These are phyloP conservation scores for Hortaea sp. DNA, from an alignment of 2,329 filamentous ascomycete genomes.

Conservation along the genomic window DNA sequence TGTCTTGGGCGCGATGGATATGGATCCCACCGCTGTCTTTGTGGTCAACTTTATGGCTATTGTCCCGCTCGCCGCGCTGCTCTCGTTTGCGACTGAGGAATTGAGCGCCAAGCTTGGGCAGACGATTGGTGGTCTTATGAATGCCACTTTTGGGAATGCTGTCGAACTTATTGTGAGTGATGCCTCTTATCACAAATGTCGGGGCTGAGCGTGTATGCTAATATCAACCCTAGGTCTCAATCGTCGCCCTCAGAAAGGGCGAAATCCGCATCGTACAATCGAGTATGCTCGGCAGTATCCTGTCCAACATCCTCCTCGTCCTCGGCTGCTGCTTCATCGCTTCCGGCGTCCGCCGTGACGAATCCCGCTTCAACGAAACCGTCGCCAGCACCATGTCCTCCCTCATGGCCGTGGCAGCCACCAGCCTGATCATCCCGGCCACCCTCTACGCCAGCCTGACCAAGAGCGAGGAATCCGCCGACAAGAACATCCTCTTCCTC, in stretches of 20 bases:
- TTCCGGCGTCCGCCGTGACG: slow-evolving; percentile 34
- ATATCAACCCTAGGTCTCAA: slow-evolving; percentile 57
- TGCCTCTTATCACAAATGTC: not conserved
- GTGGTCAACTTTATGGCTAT: slow-evolving; percentile 73
- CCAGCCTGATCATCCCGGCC: slow-evolving; percentile 44
- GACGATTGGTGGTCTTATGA: slow-evolving; percentile 62
- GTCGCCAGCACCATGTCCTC: slow-evolving; percentile 68
- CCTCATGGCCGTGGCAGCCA: slow-evolving; percentile 46
- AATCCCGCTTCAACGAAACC: slow-evolving; percentile 56
- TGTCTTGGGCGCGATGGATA: slow-evolving; percentile 50
- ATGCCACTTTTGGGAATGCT: slow-evolving; percentile 70
- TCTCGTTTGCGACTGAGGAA: slow-evolving; percentile 71
- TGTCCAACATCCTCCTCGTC: slow-evolving; percentile 84
- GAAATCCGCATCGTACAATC: slow-evolving; percentile 96
- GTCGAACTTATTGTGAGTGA: slow-evolving; percentile 58
- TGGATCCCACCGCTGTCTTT: slow-evolving; percentile 60
- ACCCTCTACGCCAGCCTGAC: slow-evolving; percentile 40
- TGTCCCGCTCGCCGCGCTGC: slow-evolving; percentile 61
- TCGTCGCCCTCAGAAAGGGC: slow-evolving; percentile 73
- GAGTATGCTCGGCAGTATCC: slow-evolving; percentile 90
- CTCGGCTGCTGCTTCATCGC: slow-evolving; percentile 45
- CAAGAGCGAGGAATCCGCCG: slow-evolving; percentile 29
- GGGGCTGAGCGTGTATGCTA: not conserved
- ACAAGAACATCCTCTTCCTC: slow-evolving; percentile 38
- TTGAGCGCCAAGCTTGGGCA: slow-evolving; percentile 63